These are phyloP conservation scores for Suillus placidus DNA, from an alignment of 768 basidiomycete species.

Conservation along the genomic window DNA sequence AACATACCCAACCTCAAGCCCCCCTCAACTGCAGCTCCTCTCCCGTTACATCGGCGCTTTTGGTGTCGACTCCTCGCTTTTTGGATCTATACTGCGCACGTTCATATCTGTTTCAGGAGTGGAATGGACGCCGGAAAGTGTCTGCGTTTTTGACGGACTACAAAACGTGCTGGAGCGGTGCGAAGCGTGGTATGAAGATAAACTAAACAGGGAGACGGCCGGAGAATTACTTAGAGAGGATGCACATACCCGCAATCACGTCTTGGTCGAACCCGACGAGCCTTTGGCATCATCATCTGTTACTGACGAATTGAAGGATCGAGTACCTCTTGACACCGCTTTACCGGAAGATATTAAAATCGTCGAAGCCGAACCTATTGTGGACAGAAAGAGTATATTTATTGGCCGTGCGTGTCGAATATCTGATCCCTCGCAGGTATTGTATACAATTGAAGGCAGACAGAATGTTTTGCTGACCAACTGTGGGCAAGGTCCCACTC, in stretches of 20 bases:
- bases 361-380: conserved; percentile 74
- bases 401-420: conserved; percentile 84
- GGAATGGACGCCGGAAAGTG: conserved; percentile 72
- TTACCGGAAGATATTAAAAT: conserved; percentile 70
- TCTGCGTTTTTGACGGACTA: conserved; percentile 88
- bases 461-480: not conserved
- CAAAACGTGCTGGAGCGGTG: conserved; percentile 73
- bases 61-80: conserved; percentile 71
- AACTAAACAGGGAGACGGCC: conserved; percentile 54
- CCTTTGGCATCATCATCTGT: not conserved
- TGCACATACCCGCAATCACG: conserved; percentile 27
- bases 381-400: conserved; percentile 84
- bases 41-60: conserved; percentile 84
- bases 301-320: conserved; percentile 7
- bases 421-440: conserved; percentile 74
- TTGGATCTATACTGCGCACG: conserved; percentile 76
- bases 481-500: conserved; percentile 55
- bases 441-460: conserved; percentile 27
- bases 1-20: conserved; percentile 64
- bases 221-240: conserved; percentile 62
- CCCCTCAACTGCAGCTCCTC: conserved; percentile 84
- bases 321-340: conserved; percentile 16
- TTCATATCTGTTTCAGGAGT: conserved; percentile 78
- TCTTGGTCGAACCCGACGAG: conserved; percentile 13
- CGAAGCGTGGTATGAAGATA: conserved; percentile 71